Evolutionary conservation across 2,329 filamentous ascomycete genomes (phyloP), one percentile per base, ranked within the genome.

Genomic region (Zymoseptoria tritici): DNA sequence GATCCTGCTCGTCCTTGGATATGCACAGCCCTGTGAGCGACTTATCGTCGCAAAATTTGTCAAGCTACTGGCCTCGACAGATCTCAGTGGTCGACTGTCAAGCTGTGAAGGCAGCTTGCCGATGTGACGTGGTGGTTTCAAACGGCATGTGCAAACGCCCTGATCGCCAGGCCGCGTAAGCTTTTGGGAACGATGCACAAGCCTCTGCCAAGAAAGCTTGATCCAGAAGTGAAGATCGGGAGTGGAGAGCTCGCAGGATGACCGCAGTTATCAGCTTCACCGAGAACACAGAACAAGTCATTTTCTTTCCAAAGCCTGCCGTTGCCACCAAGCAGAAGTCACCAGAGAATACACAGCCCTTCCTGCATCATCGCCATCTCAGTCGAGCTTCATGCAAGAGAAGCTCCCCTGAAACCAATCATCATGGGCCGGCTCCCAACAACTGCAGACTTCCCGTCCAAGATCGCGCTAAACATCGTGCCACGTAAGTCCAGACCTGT

Each of bases 371-470:
- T 56, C n/a, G n/a, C n/a, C 22, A 22, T 31, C 26, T 58, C 60
- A 60, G 59, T 59, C 61, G 59, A 57, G 61, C 57, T 51, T 58
- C 52, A 20, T 56, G 24, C 20, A 58, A 24, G 20, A 4, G 57
- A 54, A 58, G 36, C 56, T 50, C 26, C 53, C 36, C 24, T 22
- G 26, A 36, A 9, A 16, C 26, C 20, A 20, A n/a, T 36, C 55
- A 29, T 29, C 50, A 71, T 71, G 54, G 73, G 76, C 57, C 76
- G 77, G 57, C 71, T 80, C 52, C 79, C 79, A 42, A 74, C 69
- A 2, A 66, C 66, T 46, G 66, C 64, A 16, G 78, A 81, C 68
- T 80, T 81, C 56, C 70, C 77, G 9, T 65, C 70, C 24, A 69
- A 71, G 7, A 69, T 76, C 26, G 74, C 69, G 51, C 66, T 80